These are phyloP conservation scores for Diaporthe longicolla DNA, from an alignment of 2,329 filamentous ascomycete genomes.

Conservation along the genomic window DNA sequence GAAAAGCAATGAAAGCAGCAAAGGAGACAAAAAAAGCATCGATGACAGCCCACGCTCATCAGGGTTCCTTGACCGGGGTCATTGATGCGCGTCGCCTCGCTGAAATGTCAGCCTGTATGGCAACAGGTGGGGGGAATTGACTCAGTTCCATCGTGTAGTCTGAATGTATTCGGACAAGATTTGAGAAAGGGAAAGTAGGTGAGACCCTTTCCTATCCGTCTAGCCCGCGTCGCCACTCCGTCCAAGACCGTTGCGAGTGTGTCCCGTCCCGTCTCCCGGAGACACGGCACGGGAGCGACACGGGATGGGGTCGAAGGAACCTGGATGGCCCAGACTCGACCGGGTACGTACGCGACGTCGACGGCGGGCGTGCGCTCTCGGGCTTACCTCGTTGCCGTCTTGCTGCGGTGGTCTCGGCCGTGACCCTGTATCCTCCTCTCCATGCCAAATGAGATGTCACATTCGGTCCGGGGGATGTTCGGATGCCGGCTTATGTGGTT, in stretches of 20 bases:
- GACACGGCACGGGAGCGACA: conserved; percentile 29
- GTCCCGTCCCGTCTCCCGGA: conserved; percentile 12
- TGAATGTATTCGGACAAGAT: background rate
- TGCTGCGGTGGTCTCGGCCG: conserved; percentile 23
- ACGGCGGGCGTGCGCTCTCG: background rate
- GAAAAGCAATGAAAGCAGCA: background rate
- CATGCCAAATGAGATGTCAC: conserved; percentile 7
- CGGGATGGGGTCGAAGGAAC: background rate
- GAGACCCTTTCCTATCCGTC: background rate
- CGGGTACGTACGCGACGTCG: background rate
- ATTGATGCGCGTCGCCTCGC: background rate
- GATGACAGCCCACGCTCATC: background rate
- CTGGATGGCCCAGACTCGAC: background rate
- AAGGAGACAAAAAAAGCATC: background rate
- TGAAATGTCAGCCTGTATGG: background rate
- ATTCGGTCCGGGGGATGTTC: background rate
- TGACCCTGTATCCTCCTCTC: background rate
- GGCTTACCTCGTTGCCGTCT: background rate
- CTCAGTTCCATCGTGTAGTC: background rate
- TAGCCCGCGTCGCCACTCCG: background rate
- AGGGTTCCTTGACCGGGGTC: conserved; percentile 3
- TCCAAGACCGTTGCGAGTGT: conserved; percentile 9
- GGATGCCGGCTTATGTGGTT: background rate
- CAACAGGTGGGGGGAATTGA: background rate
- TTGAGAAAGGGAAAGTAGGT: background rate